These are phyloP conservation scores for Nitzschia inconspicua DNA, from an alignment of 108 stramenopile genomes.

Conservation along the genomic window DNA sequence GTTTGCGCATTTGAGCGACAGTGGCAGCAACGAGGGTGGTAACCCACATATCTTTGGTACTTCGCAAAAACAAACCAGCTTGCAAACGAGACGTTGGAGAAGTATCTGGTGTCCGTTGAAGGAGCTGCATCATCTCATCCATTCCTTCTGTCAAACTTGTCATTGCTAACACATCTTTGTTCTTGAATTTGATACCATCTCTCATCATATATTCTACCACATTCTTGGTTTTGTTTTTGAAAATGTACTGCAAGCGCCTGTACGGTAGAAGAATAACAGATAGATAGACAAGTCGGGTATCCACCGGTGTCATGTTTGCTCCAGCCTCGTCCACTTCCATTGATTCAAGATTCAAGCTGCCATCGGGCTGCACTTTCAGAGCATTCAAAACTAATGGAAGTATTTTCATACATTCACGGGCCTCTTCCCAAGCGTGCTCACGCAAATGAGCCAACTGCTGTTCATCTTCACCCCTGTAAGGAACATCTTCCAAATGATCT, in stretches of 20 bases:
- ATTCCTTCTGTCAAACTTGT: constrained; percentile 40
- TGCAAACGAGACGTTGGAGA: constrained; percentile 44
- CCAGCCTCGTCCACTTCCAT: not conserved
- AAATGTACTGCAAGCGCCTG: constrained; percentile 49
- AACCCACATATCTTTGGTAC: constrained; percentile 70
- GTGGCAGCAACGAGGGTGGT: constrained; percentile 61
- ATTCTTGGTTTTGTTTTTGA: constrained; percentile 42
- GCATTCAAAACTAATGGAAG: constrained; percentile 8
- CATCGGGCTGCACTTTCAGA: not conserved
- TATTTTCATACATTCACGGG: constrained; percentile 16
- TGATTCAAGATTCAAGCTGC: not conserved
- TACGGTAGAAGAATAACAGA: constrained; percentile 68
- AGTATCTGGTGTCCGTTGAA: constrained; percentile 14
- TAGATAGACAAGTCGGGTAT: constrained; percentile 57
- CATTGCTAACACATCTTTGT: constrained; percentile 56
- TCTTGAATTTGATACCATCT: constrained; percentile 76
- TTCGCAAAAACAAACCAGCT: constrained; percentile 61
- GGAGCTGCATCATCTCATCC: constrained; percentile 53
- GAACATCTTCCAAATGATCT: constrained; percentile 4
- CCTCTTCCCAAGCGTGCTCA: constrained; percentile 41
- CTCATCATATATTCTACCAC: constrained; percentile 71
- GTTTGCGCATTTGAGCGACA: constrained; percentile 42
- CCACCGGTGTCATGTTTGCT: constrained; percentile 12
- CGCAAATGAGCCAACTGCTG: constrained; percentile 15
- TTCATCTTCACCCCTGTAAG: constrained; percentile 8